Base-by-base conservation (phyloP, 371 early-diverging fungal genomes). In the Mucor mucedo region DNA sequence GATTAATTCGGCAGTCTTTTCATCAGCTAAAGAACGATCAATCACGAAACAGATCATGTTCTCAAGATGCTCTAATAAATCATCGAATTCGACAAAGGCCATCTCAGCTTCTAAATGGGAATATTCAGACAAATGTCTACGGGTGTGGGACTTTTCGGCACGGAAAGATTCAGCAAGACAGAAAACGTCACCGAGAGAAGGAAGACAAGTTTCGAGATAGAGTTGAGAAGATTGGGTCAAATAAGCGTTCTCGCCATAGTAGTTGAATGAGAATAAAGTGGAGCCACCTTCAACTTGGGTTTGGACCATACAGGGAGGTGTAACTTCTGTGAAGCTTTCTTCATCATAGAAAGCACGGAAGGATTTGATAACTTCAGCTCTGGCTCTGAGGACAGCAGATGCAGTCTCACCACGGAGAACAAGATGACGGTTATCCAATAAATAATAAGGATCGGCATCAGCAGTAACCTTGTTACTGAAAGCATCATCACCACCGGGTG, bases 221-320 rank as follows among this genome's bases (percentile, higher is more conserved):
- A 99, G 91, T 84, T 99, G 99, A 29, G 98, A 98, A 30, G 98
- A 96, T 86, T 99, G 99, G 3, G 99, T 99, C 72, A 99, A 83
- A 78, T 96, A 99, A 9, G 99, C 84, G 71, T 87, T 82, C 77
- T 97, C 95, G 38, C 97, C 99, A 75, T 99, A 99, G 84, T 99
- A 99, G 78, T 99, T 86, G 80, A 99, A 91, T 57, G 83, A 84
- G 70, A 99, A 99, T 56, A 99, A 86, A 4, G 99, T 99, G 47
- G 93, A 87, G 10, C 99, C 99, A 68, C 99, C 99, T 84, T 99
- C 99, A 28, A 99, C 99, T 79, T 99, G 99, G 52, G 99, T 99
- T 83, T 99, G 99, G n/a, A 99, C 99, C 93, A 99, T 93, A 71
- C 96, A 92, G 27, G 99, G 99, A 30, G 99, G 99, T 8, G 96